These are phyloP conservation scores for Cymbopogon flexuosus DNA, from an alignment of 202 grass and related monocot genomes.

Conservation along the genomic window DNA sequence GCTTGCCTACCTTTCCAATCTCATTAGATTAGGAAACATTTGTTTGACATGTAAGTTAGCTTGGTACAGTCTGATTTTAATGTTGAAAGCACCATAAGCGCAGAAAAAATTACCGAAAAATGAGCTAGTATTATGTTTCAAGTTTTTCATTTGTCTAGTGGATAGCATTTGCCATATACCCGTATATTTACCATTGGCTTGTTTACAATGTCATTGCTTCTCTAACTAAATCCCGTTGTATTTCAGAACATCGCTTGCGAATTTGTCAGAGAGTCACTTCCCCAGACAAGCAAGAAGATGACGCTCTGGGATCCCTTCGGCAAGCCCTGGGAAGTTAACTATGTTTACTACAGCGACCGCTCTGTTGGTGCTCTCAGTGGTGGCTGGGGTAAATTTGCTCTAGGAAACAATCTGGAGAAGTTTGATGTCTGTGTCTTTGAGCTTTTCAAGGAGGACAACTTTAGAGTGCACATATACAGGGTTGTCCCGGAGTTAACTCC, in stretches of 20 bases:
- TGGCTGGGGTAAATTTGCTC: conserved; percentile 66
- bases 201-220: neutral
- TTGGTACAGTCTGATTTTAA: neutral
- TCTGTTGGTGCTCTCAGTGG: conserved; percentile 51
- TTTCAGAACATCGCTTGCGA: conserved; percentile 55
- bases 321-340: conserved; percentile 63
- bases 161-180: neutral
- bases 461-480: conserved; percentile 86
- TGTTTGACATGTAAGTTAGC: neutral
- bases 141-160: neutral
- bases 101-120: neutral
- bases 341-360: conserved; percentile 42
- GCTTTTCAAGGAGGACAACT: conserved; percentile 54
- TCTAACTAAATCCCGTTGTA: conserved; percentile 22
- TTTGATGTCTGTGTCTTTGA: conserved; percentile 78
- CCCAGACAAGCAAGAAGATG: conserved; percentile 43
- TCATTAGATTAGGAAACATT: neutral
- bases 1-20: neutral
- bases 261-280: conserved; percentile 55
- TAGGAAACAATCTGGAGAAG: conserved; percentile 79
- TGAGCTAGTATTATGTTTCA: neutral
- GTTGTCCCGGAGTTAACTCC: conserved; percentile 62
- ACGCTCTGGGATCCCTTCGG: conserved; percentile 79
- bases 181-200: neutral
- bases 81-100: neutral